phyloP scores from a whole-genome alignment of 371 early-diverging fungal genomes.

The Dinochytrium kinnereticum region DNA sequence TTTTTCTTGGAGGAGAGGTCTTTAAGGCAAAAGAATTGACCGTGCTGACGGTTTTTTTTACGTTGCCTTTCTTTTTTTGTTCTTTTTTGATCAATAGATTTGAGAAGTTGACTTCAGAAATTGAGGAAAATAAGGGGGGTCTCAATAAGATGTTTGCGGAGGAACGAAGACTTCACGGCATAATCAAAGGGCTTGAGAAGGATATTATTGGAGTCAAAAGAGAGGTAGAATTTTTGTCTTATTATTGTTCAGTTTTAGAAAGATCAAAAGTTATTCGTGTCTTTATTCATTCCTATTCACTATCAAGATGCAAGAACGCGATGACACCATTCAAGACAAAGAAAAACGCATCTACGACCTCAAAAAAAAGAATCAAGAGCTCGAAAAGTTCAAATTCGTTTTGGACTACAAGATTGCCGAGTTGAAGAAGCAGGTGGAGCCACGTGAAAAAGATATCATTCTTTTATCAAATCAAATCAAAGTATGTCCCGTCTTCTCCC shows the following conservation, averaged over 20 bases:
- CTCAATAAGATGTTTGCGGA: constrained; percentile 48
- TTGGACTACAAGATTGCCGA: constrained; percentile 61
- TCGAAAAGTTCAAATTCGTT: constrained; percentile 66
- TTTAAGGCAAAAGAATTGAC: no score
- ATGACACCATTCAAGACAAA: constrained; percentile 61
- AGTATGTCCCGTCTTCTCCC: constrained; percentile 25
- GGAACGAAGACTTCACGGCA: constrained; percentile 48
- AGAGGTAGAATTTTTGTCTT: constrained; percentile 46
- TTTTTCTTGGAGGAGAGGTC: no score
- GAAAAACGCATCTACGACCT: constrained; percentile 62
- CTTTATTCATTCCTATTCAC: not conserved
- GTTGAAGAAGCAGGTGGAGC: constrained; percentile 60
- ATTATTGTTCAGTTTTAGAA: no score
- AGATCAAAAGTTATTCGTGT: no score
- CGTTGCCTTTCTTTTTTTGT: not conserved
- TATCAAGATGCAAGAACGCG: constrained; percentile 58
- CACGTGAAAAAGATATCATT: constrained; percentile 53
- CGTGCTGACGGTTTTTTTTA: no score
- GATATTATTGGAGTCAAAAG: constrained; percentile 55
- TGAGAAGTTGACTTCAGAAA: constrained; percentile 44
- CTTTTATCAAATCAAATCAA: constrained; percentile 48
- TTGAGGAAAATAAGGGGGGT: constrained; percentile 52
- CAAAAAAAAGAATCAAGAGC: constrained; percentile 61
- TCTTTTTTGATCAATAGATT: constrained; percentile 15
- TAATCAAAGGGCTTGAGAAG: constrained; percentile 56